A percentile compares a stretch with the other conserved stretches of the same genome.
Evolutionary conservation across 306 rosid genomes (phyloP).

Genomic region (Vachellia collinsii): DNA sequence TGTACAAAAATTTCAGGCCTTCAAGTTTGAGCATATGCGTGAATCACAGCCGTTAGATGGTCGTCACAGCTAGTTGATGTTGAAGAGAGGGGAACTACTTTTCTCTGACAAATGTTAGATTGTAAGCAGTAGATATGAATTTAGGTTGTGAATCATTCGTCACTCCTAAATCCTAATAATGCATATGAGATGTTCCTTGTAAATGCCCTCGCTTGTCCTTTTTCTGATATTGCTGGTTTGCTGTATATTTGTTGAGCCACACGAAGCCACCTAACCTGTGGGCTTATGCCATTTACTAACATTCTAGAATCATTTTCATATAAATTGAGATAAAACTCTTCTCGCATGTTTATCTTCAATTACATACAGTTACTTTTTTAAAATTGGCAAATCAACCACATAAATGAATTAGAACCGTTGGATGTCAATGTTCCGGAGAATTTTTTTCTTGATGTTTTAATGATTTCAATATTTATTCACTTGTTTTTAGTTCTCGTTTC

Average conservation of each 20-base stretch:
- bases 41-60: constrained; percentile 28
- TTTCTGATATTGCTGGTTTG: not conserved
- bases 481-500: not conserved
- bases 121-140: constrained; percentile 33
- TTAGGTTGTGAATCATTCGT: constrained; percentile 32
- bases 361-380: too few relatives aligned
- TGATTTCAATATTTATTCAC: constrained; percentile 24
- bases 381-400: not conserved
- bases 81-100: constrained; percentile 33
- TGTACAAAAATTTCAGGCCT: constrained; percentile 29
- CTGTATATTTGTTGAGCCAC: constrained; percentile 3
- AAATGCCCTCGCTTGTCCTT: constrained; percentile 1
- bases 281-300: constrained; percentile 19
- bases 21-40: constrained; percentile 25
- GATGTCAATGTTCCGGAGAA: not conserved
- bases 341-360: too few relatives aligned
- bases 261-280: not conserved
- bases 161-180: constrained; percentile 9
- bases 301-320: too few relatives aligned
- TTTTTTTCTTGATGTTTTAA: not conserved
- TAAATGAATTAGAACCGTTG: not conserved
- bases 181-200: constrained; percentile 37
- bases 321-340: too few relatives aligned
- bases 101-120: constrained; percentile 18
- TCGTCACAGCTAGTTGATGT: constrained; percentile 25